phyloP scores from a whole-genome alignment of 108 stramenopile species.

The Pseudonitzschia pungens region DNA sequence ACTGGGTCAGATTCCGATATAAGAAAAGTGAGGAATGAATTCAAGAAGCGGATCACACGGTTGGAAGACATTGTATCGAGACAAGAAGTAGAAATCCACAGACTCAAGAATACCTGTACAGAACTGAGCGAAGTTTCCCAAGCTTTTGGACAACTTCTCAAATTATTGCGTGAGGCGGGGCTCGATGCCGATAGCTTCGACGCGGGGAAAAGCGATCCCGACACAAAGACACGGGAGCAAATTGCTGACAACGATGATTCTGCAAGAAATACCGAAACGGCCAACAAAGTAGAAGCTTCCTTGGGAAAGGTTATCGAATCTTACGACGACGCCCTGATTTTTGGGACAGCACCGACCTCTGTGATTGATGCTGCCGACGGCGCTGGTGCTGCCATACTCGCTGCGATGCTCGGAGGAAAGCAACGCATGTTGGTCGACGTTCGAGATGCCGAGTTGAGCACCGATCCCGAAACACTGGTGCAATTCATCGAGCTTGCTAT shows the following conservation, averaged over 20 bases:
- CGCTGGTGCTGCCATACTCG: constrained; percentile 81
- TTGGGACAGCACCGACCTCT: constrained; percentile 81
- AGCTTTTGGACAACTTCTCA: constrained; percentile 59
- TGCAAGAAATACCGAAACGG: background rate
- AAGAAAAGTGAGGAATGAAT: constrained; percentile 13
- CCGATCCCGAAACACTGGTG: constrained; percentile 73
- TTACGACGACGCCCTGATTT: constrained; percentile 79
- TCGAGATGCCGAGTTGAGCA: constrained; percentile 83
- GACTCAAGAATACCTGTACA: constrained; percentile 62
- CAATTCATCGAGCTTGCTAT: constrained; percentile 87
- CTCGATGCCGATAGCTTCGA: constrained; percentile 39
- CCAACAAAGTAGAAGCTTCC: constrained; percentile 5
- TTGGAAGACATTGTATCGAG: constrained; percentile 69
- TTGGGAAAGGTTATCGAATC: constrained; percentile 32
- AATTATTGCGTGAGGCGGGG: constrained; percentile 69
- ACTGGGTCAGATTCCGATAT: constrained; percentile 1
- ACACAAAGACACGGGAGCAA: constrained; percentile 3
- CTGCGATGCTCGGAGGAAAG: constrained; percentile 81
- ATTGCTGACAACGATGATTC: background rate
- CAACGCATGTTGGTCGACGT: constrained; percentile 91
- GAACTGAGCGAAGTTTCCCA: constrained; percentile 50
- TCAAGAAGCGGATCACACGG: constrained; percentile 49
- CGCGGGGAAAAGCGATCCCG: background rate
- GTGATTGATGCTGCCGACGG: constrained; percentile 88
- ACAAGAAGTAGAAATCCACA: constrained; percentile 70